A percentile compares a stretch with the other conserved stretches of the same genome.
Evolutionary conservation across 1,139 yeast species (phyloP).

Genomic region (Candida sanyaensis): DNA sequence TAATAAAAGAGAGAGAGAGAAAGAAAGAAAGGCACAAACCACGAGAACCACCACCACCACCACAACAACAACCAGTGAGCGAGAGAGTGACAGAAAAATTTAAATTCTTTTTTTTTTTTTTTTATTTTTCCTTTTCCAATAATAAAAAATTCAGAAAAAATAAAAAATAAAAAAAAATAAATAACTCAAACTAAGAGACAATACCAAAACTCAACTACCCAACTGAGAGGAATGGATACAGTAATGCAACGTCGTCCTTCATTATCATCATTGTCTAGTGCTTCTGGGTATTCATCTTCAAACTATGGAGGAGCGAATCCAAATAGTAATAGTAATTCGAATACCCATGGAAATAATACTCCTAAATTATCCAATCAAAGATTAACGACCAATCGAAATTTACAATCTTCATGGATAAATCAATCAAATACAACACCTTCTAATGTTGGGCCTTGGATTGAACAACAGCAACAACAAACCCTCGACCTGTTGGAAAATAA

Average conservation of each 20-base stretch:
- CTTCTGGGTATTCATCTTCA: constrained; percentile 58
- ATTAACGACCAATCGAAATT: constrained; percentile 22
- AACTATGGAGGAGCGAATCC: constrained; percentile 13
- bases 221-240: constrained; percentile 27
- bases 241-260: constrained; percentile 57
- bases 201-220: constrained; percentile 35
- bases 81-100: constrained; percentile 1
- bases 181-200: constrained; percentile 29
- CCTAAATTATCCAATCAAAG: constrained; percentile 35
- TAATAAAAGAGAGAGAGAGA: background rate
- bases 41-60: background rate
- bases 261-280: constrained; percentile 56
- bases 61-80: background rate
- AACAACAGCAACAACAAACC: constrained; percentile 56
- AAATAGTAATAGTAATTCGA: constrained; percentile 12
- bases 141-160: background rate
- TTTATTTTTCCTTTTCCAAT: too few relatives aligned
- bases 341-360: constrained; percentile 21
- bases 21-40: background rate
- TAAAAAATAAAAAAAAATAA: background rate
- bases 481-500: constrained; percentile 9
- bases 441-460: constrained; percentile 66
- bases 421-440: constrained; percentile 27
- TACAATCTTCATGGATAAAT: constrained; percentile 40
- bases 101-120: background rate